Percentiles rank a stretch among this genome's conserved stretches.
phyloP scores from a whole-genome alignment of 257 asterid species.

The Gentiana macrophylla region DNA sequence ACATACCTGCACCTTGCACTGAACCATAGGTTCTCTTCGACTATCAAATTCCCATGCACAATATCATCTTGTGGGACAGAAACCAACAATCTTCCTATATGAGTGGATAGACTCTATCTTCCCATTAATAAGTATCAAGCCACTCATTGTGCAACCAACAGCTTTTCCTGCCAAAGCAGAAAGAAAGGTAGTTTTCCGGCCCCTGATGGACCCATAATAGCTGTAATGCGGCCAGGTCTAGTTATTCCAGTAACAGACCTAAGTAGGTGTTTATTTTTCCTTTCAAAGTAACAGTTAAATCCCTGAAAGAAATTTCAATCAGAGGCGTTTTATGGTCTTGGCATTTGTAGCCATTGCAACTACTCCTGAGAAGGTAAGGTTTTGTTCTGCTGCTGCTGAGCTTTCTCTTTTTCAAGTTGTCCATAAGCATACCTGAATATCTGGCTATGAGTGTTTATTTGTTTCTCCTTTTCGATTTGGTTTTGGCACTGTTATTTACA shows the following conservation, averaged over 20 bases:
- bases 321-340: conserved; percentile 36
- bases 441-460: conserved; percentile 60
- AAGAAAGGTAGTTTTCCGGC: conserved; percentile 95
- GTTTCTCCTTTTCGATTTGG: conserved; percentile 41
- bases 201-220: conserved; percentile 99
- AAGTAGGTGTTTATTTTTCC: conserved; percentile 56
- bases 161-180: conserved; percentile 92
- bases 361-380: conserved; percentile 52
- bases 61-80: conserved; percentile 97
- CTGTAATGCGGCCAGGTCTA: conserved; percentile 77
- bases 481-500: conserved; percentile 21
- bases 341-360: conserved; percentile 49
- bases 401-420: conserved; percentile 81
- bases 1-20: conserved; percentile 89
- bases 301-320: conserved; percentile 57
- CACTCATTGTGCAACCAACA: conserved; percentile 65
- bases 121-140: conserved; percentile 58
- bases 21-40: conserved; percentile 97
- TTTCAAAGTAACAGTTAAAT: conserved; percentile 67
- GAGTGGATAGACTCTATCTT: conserved; percentile 57
- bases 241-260: conserved; percentile 72
- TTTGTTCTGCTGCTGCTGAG: conserved; percentile 53
- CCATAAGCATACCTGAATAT: conserved; percentile 81
- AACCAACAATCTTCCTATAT: conserved; percentile 76
- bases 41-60: conserved; percentile 90